Base-by-base conservation (phyloP, 2,329 filamentous ascomycete genomes). In the Claviceps fusiformis region DNA sequence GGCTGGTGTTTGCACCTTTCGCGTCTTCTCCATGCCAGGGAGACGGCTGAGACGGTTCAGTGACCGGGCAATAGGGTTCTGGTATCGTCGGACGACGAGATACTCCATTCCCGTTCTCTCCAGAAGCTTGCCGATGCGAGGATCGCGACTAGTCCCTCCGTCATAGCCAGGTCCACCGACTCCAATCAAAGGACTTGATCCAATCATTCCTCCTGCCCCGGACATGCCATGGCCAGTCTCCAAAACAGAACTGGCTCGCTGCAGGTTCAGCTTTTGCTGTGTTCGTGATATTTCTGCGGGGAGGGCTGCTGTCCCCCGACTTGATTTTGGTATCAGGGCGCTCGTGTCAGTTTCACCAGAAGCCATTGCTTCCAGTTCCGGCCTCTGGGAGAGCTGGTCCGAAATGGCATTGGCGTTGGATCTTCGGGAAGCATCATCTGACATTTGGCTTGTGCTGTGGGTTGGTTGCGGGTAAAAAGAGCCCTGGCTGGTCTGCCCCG, bases 201-300 rank as follows among this genome's bases (percentile, higher is more conserved):
- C 73, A 8, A 70, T 68, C 1, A 70, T 69, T 5, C 74, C 72
- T 7, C 64, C 64, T 31, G 66, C 64, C 19, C 63, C 65, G 1
- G 64, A 55, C 0, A 69, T 64, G 5, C 63, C 58, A 70, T 83
- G 79, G 35, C 78, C 71, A 0, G 82, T 81, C 61, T 89, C 85
- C 50, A 89, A 83, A 59, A 79, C 81, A 3, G 85, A 87, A 64
- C 83, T 86, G 35, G 84, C 85, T 43, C 86, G 79, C 64, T 89
- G 85, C 1, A 89, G 75, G 69, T 87, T 85, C 15, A 89, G 73
- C 63, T 89, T 89, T 66, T 89, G 85, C 68, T 89, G 85, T 1
- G 84, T 87, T 15, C 86, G 77, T 54, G 83, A 87, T 60, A 80
- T 76, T 57, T 81, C 77, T 1, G 76, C 75, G 0, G 74, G 67